Conservation (phyloP, 2,329 filamentous ascomycete species). For the Talaromyces verruculosus region DNA sequence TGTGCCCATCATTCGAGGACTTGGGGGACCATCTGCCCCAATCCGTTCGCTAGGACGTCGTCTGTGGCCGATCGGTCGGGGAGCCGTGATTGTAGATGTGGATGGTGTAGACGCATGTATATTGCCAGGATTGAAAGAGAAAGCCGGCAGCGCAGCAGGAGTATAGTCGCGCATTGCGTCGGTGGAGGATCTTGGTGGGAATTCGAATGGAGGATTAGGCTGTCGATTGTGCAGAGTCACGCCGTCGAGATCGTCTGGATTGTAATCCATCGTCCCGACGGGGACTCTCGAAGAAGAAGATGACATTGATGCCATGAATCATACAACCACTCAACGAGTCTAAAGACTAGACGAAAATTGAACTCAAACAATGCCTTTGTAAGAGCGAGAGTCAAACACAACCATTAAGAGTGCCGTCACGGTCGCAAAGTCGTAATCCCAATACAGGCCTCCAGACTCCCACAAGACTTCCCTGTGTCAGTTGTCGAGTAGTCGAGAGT, state of each 20-base stretch:
- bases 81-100: slow-evolving; percentile 54
- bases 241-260: slow-evolving; percentile 15
- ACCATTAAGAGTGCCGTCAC: not conserved
- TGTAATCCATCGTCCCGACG: slow-evolving; percentile 20
- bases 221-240: slow-evolving; percentile 2
- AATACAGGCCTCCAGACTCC: slow-evolving; percentile 20
- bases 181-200: slow-evolving; percentile 14
- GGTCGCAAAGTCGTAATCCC: not conserved
- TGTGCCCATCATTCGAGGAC: slow-evolving; percentile 64
- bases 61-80: slow-evolving; percentile 62
- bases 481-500: slow-evolving; percentile 17
- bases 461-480: slow-evolving; percentile 14
- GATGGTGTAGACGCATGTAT: slow-evolving; percentile 48
- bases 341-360: not conserved
- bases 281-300: slow-evolving; percentile 8
- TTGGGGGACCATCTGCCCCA: slow-evolving; percentile 58
- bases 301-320: slow-evolving; percentile 16
- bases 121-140: slow-evolving; percentile 41
- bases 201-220: slow-evolving; percentile 17
- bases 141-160: slow-evolving; percentile 37
- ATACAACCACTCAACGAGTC: not conserved
- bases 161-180: slow-evolving; percentile 36
- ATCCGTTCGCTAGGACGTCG: slow-evolving; percentile 85
- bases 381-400: not conserved
- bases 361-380: not conserved